phyloP scores from a whole-genome alignment of 2,329 filamentous ascomycete species.

The Parasarocladium wereldwijsianum region DNA sequence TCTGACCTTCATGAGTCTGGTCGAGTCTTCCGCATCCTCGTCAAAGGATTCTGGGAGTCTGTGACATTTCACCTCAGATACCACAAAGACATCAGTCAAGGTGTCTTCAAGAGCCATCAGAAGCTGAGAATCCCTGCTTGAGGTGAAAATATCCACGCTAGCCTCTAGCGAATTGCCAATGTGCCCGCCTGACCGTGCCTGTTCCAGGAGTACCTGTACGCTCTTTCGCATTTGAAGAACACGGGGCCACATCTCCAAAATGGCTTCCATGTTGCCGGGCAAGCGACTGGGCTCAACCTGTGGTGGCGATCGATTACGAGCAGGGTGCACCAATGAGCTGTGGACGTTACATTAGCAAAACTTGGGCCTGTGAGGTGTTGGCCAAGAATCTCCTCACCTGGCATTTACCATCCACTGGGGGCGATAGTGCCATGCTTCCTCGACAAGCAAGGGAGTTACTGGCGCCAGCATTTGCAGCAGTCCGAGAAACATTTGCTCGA shows the following conservation, averaged over 20 bases:
- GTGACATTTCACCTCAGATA: too few relatives aligned
- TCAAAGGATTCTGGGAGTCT: too few relatives aligned
- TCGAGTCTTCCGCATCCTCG: too few relatives aligned
- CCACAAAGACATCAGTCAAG: too few relatives aligned
- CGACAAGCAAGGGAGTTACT: conserved; percentile 68
- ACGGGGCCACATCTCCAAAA: conserved; percentile 27
- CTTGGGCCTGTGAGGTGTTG: too few relatives aligned
- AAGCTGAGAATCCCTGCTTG: too few relatives aligned
- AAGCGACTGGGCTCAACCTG: conserved; percentile 27
- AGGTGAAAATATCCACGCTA: too few relatives aligned
- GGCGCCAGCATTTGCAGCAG: conserved; percentile 69
- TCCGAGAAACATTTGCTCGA: conserved; percentile 54
- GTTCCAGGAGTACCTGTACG: conserved; percentile 64
- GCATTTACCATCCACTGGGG: conserved; percentile 47
- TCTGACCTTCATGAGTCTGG: too few relatives aligned
- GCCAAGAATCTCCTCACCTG: too few relatives aligned
- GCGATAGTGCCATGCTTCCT: conserved; percentile 74
- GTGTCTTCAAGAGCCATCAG: too few relatives aligned
- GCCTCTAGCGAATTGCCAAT: conserved; percentile 74
- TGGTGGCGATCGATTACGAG: conserved; percentile 25
- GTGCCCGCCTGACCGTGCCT: conserved; percentile 52
- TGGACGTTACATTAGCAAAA: too few relatives aligned
- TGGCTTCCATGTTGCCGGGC: conserved; percentile 18
- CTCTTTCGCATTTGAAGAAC: conserved; percentile 45
- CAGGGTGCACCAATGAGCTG: conserved; percentile 21